Evolutionary conservation across 1,139 yeast genomes (phyloP).

Genomic region (Candida sp.): DNA sequence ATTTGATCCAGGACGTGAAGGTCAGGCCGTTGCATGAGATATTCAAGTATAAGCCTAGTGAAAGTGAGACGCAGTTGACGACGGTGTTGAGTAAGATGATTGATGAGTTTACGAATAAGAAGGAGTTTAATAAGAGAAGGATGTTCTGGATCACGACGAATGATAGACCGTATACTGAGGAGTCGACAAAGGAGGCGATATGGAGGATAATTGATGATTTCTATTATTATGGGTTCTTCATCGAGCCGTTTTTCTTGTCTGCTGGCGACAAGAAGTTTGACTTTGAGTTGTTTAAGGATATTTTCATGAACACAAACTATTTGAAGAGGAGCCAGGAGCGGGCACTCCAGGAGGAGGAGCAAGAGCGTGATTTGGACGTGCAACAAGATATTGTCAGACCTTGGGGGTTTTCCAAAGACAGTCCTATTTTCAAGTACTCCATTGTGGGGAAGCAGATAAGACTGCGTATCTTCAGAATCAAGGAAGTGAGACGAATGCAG

Average conservation of each 20-base stretch:
- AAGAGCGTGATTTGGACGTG: slow-evolving; percentile 11
- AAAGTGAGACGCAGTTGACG: slow-evolving; percentile 16
- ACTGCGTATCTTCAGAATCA: slow-evolving; percentile 53
- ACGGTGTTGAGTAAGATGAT: slow-evolving; percentile 33
- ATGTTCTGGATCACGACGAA: slow-evolving; percentile 48
- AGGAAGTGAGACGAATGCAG: slow-evolving; percentile 63
- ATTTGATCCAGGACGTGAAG: slow-evolving; percentile 29
- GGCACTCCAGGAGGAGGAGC: slow-evolving; percentile 1
- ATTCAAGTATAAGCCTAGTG: slow-evolving; percentile 20
- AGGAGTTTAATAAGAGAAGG: slow-evolving; percentile 37
- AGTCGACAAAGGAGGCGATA: slow-evolving; percentile 39
- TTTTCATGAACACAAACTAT: slow-evolving; percentile 50
- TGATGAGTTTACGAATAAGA: slow-evolving; percentile 35
- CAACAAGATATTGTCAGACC: slow-evolving; percentile 12
- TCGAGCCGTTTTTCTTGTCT: slow-evolving; percentile 67
- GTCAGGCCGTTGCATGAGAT: slow-evolving; percentile 18
- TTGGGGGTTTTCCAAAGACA: slow-evolving; percentile 13
- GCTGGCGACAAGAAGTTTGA: slow-evolving; percentile 43
- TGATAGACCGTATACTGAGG: slow-evolving; percentile 37
- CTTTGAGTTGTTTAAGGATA: slow-evolving; percentile 56
- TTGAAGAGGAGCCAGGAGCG: slow-evolving; percentile 19
- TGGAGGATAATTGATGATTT: slow-evolving; percentile 67
- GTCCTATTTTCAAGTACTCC: slow-evolving; percentile 13
- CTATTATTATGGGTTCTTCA: slow-evolving; percentile 51
- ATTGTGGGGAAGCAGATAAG: slow-evolving; percentile 23